These are phyloP conservation scores for Blastomyces parvus DNA, from an alignment of 2,329 filamentous ascomycete species.

Conservation along the genomic window DNA sequence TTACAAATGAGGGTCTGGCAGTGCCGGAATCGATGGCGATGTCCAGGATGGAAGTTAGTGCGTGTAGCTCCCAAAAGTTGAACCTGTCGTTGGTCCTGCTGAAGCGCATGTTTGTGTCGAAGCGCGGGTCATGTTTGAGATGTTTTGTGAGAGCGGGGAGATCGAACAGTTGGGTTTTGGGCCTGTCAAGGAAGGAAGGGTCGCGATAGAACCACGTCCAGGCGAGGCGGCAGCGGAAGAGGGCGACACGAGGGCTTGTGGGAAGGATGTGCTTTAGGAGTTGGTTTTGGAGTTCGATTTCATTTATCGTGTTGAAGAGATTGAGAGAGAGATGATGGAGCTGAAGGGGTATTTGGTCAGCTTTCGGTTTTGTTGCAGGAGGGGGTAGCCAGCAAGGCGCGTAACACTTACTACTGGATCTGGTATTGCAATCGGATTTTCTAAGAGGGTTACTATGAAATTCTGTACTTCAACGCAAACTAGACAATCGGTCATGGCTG, in stretches of 20 bases:
- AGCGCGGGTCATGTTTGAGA: constrained; percentile 23
- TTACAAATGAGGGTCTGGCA: constrained; percentile 15
- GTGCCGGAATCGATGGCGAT: constrained; percentile 60
- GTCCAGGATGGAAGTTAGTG: constrained; percentile 60
- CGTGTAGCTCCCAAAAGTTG: constrained; percentile 59
- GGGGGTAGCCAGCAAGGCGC: no score
- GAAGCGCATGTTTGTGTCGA: constrained; percentile 20
- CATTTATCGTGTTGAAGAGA: constrained; percentile 29
- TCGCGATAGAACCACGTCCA: constrained; percentile 27
- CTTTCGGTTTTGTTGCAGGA: background rate
- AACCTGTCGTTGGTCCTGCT: constrained; percentile 15
- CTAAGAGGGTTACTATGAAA: constrained; percentile 25
- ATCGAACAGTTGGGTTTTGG: constrained; percentile 22
- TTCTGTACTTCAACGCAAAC: constrained; percentile 28
- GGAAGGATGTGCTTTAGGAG: constrained; percentile 34
- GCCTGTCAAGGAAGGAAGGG: constrained; percentile 21
- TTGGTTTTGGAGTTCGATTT: constrained; percentile 31
- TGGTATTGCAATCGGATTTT: constrained; percentile 1
- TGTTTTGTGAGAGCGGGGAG: constrained; percentile 24
- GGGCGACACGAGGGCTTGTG: constrained; percentile 27
- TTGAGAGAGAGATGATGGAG: constrained; percentile 22
- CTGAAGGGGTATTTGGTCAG: constrained; percentile 19
- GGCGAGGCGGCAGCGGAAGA: constrained; percentile 35
- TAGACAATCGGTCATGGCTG: constrained; percentile 23
- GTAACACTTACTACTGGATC: constrained; percentile 15